Base-by-base conservation (phyloP, 805 yeast species). In the Candida patagonica region DNA sequence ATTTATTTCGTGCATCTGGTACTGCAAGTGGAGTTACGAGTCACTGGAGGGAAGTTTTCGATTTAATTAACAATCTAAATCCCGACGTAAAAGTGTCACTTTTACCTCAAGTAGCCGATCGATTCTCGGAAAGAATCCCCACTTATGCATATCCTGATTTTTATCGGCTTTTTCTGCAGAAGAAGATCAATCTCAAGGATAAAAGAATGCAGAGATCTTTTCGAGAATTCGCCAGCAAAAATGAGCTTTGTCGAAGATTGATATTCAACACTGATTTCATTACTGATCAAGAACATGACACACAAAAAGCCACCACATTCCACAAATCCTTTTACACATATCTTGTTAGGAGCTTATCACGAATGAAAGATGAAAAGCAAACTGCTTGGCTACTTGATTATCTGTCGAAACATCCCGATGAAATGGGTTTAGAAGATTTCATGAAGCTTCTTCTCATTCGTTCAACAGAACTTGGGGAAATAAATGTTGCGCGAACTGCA, bases 401-500 rank as follows among this genome's bases (percentile, higher is more conserved):
- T 16, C 15, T 42, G 21, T 31, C 40, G 5, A 26, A 32, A 7
- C n/a, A 33, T 12, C 15, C 32, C 15, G 19, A 15, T 30, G 6
- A 9, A 5, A 15, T 26, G 13, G 22, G 35, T 8, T 30, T 37
- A 9, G 38, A 37, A 25, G 40, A 25, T 7, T 29, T 40, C 6
- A 38, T 39, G 16, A 23, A 30, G n/a, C 40, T 50, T 9, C 46
- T 56, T 4, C 39, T 54, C 17, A 24, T 42, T 21, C 44, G 61
- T 12, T 50, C 55, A 1, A 39, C 54, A 6, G 52, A 49, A 5
- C 37, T 49, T 5, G 56, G 51, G 9, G 57, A 55, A 8, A 42
- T 56, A 12, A 49, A 40, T 12, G 46, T 51, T 2, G 49, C 55
- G 1, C 45, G 49, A 4, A 38, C 42, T 2, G 44, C 55, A 7